A percentile compares a stretch with the other conserved stretches of the same genome.
phyloP scores from a whole-genome alignment of 148 eudicot species.

The Cornus kousa region DNA sequence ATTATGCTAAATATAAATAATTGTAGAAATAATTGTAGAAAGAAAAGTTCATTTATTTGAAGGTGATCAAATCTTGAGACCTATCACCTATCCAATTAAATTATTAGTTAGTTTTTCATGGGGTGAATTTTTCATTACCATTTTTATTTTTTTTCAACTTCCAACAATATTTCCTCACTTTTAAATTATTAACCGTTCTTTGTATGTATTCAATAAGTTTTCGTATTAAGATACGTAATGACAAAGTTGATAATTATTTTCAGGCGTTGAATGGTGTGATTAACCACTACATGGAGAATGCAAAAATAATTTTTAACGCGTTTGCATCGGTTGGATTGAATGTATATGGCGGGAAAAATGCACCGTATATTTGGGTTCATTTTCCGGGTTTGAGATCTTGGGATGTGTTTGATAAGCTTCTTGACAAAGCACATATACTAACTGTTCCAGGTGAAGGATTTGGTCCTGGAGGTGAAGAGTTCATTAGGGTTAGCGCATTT shows the following conservation, averaged over 20 bases:
- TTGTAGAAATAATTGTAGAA: too few species aligned
- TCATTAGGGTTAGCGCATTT: constrained; percentile 41
- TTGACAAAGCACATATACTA: constrained; percentile 33
- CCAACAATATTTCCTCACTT: too few species aligned
- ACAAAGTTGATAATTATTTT: not conserved
- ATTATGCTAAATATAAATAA: too few species aligned
- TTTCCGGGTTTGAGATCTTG: constrained; percentile 40
- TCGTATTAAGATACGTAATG: too few species aligned
- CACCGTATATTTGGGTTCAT: constrained; percentile 47
- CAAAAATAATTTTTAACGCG: constrained; percentile 23
- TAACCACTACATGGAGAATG: constrained; percentile 34
- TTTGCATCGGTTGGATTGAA: constrained; percentile 25
- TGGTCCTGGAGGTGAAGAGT: constrained; percentile 34
- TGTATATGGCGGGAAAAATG: constrained; percentile 41
- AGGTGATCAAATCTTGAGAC: too few species aligned
- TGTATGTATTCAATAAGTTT: too few species aligned
- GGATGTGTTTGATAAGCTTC: constrained; percentile 33
- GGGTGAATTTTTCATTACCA: too few species aligned
- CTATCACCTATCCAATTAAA: too few species aligned
- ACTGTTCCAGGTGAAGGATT: constrained; percentile 40
- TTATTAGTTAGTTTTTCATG: too few species aligned
- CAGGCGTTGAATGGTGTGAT: constrained; percentile 26
- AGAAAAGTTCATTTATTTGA: too few species aligned
- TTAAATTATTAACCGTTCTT: too few species aligned
- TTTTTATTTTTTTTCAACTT: too few species aligned